Conservation (phyloP, 2,329 filamentous ascomycete genomes). For the Proliferodiscus dingleyae region DNA sequence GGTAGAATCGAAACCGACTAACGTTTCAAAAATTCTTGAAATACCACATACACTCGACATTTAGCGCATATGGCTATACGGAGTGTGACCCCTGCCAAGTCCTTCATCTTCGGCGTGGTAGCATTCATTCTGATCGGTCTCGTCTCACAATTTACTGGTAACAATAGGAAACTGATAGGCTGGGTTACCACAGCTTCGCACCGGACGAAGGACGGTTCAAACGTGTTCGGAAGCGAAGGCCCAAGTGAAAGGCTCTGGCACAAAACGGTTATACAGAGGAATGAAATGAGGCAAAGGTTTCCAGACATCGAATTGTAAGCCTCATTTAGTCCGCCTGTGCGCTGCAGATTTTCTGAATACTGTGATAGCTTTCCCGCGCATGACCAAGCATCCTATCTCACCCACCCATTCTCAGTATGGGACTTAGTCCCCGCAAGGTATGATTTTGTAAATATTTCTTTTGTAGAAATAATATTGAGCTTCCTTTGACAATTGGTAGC, state of each 20-base stretch:
- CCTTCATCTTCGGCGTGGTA: conserved; percentile 7
- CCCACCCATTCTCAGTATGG: conserved; percentile 32
- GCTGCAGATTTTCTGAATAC: neutral
- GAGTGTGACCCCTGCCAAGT: conserved; percentile 9
- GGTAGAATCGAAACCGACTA: too few relatives aligned
- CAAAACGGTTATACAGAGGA: conserved; percentile 30
- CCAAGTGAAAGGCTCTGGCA: conserved; percentile 24
- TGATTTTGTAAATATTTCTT: conserved; percentile 2
- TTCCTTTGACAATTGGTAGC: neutral
- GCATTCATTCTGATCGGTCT: conserved; percentile 12
- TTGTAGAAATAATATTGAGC: neutral
- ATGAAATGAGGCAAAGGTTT: conserved; percentile 24
- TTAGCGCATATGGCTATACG: too few relatives aligned
- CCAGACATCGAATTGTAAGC: conserved; percentile 26
- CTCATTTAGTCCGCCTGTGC: conserved; percentile 5
- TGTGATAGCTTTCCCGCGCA: conserved; percentile 22
- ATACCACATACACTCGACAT: too few relatives aligned
- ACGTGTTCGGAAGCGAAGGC: conserved; percentile 8
- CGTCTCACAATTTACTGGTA: conserved; percentile 8
- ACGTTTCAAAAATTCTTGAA: too few relatives aligned
- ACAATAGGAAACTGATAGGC: neutral
- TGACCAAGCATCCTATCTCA: conserved; percentile 13
- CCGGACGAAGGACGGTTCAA: conserved; percentile 7
- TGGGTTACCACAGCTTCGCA: conserved; percentile 1
- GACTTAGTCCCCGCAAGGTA: conserved; percentile 36